These are phyloP conservation scores for Fusarium ramigenum DNA, from an alignment of 2,329 filamentous ascomycete genomes.

Conservation along the genomic window DNA sequence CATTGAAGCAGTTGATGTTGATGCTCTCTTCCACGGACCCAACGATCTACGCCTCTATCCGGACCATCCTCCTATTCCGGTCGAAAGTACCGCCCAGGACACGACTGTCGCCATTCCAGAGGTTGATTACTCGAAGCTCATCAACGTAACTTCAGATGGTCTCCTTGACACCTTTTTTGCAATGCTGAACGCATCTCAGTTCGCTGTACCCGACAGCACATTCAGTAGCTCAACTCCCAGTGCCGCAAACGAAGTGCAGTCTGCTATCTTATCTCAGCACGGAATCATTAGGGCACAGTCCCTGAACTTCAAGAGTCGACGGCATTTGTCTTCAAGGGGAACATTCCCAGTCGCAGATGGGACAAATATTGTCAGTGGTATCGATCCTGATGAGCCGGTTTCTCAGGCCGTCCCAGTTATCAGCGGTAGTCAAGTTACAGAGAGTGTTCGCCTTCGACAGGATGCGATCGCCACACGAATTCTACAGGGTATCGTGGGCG, in stretches of 20 bases:
- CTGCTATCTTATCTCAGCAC: constrained; percentile 50
- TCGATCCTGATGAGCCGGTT: constrained; percentile 33
- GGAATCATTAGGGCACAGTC: constrained; percentile 50
- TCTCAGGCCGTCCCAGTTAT: constrained; percentile 40
- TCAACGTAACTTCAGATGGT: constrained; percentile 39
- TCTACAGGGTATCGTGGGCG: constrained; percentile 46
- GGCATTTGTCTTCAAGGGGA: constrained; percentile 27
- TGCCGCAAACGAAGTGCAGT: constrained; percentile 36
- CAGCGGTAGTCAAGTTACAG: constrained; percentile 20
- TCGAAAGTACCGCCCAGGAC: constrained; percentile 35
- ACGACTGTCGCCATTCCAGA: constrained; percentile 37
- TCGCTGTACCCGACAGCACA: constrained; percentile 41
- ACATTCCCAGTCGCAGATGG: constrained; percentile 33
- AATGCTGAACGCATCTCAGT: constrained; percentile 47
- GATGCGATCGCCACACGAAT: constrained; percentile 47
- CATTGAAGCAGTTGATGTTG: constrained; percentile 43
- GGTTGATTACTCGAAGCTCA: constrained; percentile 45
- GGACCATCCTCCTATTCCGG: constrained; percentile 39
- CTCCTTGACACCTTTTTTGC: constrained; percentile 51
- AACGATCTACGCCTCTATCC: constrained; percentile 42
- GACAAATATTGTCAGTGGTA: constrained; percentile 35
- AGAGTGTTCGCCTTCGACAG: constrained; percentile 39
- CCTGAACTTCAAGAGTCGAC: constrained; percentile 44
- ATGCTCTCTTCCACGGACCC: constrained; percentile 37
- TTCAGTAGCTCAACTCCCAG: constrained; percentile 35